phyloP scores from a whole-genome alignment of 176 grass and related monocot species.

The Secale cereale region DNA sequence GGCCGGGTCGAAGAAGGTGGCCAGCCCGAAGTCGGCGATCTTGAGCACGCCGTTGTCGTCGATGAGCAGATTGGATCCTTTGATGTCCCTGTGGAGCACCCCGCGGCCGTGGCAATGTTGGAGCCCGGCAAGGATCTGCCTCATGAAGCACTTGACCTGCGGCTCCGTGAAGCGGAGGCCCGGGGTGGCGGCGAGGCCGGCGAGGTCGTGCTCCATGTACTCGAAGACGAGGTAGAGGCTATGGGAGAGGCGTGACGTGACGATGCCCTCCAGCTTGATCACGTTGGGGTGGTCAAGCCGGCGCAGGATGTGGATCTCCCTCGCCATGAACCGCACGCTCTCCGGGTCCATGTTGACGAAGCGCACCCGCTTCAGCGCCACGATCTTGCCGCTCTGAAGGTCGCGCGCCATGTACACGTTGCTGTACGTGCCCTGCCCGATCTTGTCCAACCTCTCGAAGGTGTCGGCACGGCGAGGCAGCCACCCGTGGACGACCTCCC shows the following conservation, averaged over 20 bases:
- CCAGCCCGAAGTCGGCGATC: slow-evolving; percentile 68
- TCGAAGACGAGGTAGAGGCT: slow-evolving; percentile 94
- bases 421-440: slow-evolving; percentile 82
- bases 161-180: slow-evolving; percentile 56
- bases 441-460: slow-evolving; percentile 71
- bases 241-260: slow-evolving; percentile 58
- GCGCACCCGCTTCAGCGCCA: slow-evolving; percentile 66
- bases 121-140: slow-evolving; percentile 52
- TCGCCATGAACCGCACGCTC: slow-evolving; percentile 78
- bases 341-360: slow-evolving; percentile 81
- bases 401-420: slow-evolving; percentile 68
- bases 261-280: slow-evolving; percentile 66
- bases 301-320: slow-evolving; percentile 70
- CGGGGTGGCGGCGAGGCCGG: slow-evolving; percentile 52
- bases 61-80: slow-evolving; percentile 66
- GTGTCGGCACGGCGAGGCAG: slow-evolving; percentile 56
- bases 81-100: slow-evolving; percentile 68
- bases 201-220: slow-evolving; percentile 99
- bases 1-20: slow-evolving; percentile 47
- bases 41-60: slow-evolving; percentile 45
- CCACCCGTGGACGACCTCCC: slow-evolving; percentile 59
- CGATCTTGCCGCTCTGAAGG: slow-evolving; percentile 63
- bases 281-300: slow-evolving; percentile 61
- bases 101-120: slow-evolving; percentile 51
- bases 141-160: slow-evolving; percentile 64